Evolutionary conservation across 225 moss, liverwort and hornwort genomes (phyloP).

Genomic region (Polytrichum commune): DNA sequence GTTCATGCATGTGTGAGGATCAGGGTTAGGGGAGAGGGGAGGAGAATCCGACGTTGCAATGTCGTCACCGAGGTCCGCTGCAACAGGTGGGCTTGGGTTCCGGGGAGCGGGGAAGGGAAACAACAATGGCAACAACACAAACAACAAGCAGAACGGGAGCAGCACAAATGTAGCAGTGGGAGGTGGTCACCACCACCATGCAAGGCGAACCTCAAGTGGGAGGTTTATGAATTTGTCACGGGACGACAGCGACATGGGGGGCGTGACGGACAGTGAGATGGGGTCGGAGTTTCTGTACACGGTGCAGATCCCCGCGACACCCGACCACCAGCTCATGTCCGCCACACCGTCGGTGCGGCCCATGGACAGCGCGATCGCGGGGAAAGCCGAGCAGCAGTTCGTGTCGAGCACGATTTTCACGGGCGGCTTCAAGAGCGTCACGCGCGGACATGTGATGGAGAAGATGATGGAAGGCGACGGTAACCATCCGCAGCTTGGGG

Average conservation of each 20-base stretch:
- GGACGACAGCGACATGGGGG: conserved; percentile 63
- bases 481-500: conserved; percentile 65
- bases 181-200: conserved; percentile 21
- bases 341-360: conserved; percentile 32
- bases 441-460: conserved; percentile 86
- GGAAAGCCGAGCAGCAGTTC: conserved; percentile 81
- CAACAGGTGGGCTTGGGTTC: conserved; percentile 50
- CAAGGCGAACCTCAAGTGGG: conserved; percentile 52
- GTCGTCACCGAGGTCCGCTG: conserved; percentile 54
- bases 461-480: conserved; percentile 71
- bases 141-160: conserved; percentile 14
- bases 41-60: conserved; percentile 13
- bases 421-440: conserved; percentile 71
- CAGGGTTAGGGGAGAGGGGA: not conserved
- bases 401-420: conserved; percentile 92
- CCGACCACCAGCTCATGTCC: conserved; percentile 86
- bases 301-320: conserved; percentile 86
- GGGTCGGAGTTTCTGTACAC: conserved; percentile 86
- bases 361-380: conserved; percentile 49
- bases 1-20: no score
- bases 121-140: conserved; percentile 21
- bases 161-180: not conserved
- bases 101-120: conserved; percentile 50
- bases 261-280: conserved; percentile 63
- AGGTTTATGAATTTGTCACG: conserved; percentile 69